Evolutionary conservation across 2,329 filamentous ascomycete species (phyloP).

Genomic region (Raffaelea arxii): DNA sequence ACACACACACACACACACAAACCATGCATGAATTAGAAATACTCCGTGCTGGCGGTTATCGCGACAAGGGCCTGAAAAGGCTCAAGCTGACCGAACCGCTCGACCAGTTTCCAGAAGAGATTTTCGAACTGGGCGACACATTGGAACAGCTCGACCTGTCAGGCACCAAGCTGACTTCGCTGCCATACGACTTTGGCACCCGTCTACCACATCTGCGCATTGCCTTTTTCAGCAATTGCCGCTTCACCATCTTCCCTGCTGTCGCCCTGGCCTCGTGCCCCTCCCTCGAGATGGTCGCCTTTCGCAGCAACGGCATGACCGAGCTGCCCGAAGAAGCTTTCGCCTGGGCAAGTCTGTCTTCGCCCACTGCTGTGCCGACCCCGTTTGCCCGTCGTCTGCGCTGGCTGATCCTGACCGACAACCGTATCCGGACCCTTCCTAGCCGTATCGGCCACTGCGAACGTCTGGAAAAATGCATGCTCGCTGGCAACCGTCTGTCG

Average conservation of each 20-base stretch:
- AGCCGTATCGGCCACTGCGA: slow-evolving; percentile 30
- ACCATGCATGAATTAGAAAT: background rate
- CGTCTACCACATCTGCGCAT: slow-evolving; percentile 33
- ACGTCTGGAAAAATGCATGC: slow-evolving; percentile 36
- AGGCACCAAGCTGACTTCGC: slow-evolving; percentile 28
- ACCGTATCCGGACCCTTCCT: slow-evolving; percentile 28
- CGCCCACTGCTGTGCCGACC: background rate
- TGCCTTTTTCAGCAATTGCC: slow-evolving; percentile 36
- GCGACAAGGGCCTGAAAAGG: slow-evolving; percentile 17
- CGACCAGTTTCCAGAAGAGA: slow-evolving; percentile 25
- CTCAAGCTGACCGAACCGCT: slow-evolving; percentile 26
- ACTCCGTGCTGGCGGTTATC: slow-evolving; percentile 23
- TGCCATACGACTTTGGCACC: slow-evolving; percentile 27
- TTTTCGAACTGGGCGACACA: slow-evolving; percentile 28
- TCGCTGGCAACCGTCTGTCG: slow-evolving; percentile 34
- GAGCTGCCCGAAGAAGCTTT: slow-evolving; percentile 25
- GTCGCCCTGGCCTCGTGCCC: slow-evolving; percentile 29
- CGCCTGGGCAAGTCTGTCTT: background rate
- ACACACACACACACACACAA: background rate
- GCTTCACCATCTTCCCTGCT: slow-evolving; percentile 30
- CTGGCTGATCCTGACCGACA: slow-evolving; percentile 40
- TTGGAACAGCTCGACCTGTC: slow-evolving; percentile 40
- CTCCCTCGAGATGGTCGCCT: slow-evolving; percentile 38
- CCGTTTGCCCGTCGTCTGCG: slow-evolving; percentile 30
- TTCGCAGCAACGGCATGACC: slow-evolving; percentile 35